A percentile compares a stretch with the other conserved stretches of the same genome.
Evolutionary conservation across 352 stramenopile species (phyloP).

Genomic region (Elongisporangium senticosum): DNA sequence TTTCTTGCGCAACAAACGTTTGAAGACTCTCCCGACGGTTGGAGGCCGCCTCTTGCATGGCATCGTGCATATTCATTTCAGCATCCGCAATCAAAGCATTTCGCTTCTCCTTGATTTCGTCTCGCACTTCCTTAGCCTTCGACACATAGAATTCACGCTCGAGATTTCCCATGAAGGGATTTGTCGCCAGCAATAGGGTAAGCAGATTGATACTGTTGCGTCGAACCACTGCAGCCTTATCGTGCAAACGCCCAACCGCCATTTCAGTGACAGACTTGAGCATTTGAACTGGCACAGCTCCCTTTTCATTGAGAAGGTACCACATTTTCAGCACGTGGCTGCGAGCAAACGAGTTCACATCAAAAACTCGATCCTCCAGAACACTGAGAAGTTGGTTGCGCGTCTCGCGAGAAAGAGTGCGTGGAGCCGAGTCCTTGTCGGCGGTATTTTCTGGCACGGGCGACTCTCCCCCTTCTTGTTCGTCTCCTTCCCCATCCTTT

Average conservation of each 20-base stretch:
- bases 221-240: constrained; percentile 92
- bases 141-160: constrained; percentile 73
- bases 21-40: too few relatives aligned
- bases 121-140: constrained; percentile 75
- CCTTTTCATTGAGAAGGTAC: constrained; percentile 76
- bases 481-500: constrained; percentile 14
- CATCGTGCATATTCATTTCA: constrained; percentile 66
- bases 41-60: constrained; percentile 27
- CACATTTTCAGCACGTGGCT: constrained; percentile 90
- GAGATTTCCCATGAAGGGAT: constrained; percentile 92
- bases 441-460: constrained; percentile 4
- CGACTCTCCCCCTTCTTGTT: constrained; percentile 12
- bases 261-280: constrained; percentile 80
- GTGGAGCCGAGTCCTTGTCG: constrained; percentile 11
- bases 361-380: constrained; percentile 84
- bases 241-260: constrained; percentile 83
- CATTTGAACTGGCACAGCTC: constrained; percentile 83
- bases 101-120: constrained; percentile 51
- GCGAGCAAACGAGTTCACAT: constrained; percentile 92
- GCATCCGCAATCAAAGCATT: constrained; percentile 79
- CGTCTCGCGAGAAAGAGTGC: constrained; percentile 53
- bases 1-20: constrained; percentile 11
- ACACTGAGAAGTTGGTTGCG: constrained; percentile 83
- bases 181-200: constrained; percentile 89
- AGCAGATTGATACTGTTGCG: constrained; percentile 86